A percentile compares a stretch with the other conserved stretches of the same genome.
Conservation (phyloP, 345 rosid genomes). For the Gossypium raimondii region DNA sequence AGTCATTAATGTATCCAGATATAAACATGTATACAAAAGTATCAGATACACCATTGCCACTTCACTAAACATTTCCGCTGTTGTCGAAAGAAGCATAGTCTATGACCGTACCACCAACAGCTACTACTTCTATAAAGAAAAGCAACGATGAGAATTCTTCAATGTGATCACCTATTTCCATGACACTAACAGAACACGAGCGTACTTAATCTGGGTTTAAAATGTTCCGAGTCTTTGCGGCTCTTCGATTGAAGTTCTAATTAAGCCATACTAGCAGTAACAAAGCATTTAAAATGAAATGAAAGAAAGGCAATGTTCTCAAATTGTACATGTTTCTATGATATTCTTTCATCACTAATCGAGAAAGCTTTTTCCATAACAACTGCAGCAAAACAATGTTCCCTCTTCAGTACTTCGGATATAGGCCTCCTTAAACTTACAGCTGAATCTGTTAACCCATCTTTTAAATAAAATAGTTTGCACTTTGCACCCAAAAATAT, state of each 20-base stretch:
- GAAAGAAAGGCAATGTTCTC: neutral
- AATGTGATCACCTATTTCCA: neutral
- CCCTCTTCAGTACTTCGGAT: neutral
- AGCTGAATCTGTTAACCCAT: neutral
- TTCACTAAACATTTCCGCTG: neutral
- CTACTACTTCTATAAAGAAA: neutral
- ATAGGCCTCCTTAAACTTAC: neutral
- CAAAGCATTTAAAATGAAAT: conserved; percentile 1
- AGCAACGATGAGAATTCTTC: neutral
- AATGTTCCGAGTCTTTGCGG: neutral
- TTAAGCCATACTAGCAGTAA: neutral
- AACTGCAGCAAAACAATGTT: neutral
- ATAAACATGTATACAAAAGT: neutral
- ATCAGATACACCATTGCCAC: neutral
- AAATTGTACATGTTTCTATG: neutral
- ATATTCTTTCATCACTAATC: neutral
- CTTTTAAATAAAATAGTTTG: neutral
- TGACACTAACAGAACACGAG: neutral
- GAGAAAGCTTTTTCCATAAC: neutral
- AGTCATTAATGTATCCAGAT: neutral
- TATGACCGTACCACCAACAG: neutral
- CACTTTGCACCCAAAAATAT: conserved; percentile 1
- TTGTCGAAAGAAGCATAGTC: neutral
- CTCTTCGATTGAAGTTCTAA: neutral
- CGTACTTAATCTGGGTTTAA: neutral